phyloP scores from a whole-genome alignment of 1,284 basidiomycete species.

The Grifola frondosa region DNA sequence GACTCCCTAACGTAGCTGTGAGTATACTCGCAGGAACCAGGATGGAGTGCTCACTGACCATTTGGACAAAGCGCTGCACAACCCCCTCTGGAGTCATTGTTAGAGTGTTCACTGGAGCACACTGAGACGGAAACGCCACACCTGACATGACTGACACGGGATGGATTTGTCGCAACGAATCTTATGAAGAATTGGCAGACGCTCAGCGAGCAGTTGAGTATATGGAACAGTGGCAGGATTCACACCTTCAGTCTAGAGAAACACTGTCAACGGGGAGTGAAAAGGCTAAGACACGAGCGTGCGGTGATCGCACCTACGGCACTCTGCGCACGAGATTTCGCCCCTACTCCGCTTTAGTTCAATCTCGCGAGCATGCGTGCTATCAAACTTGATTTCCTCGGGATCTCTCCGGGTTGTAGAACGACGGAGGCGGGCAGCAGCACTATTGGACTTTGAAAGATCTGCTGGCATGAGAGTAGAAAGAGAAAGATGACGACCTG shows the following conservation, averaged over 20 bases:
- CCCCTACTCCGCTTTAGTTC: constrained; percentile 69
- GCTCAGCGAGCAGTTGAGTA: constrained; percentile 1
- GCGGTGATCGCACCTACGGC: constrained; percentile 56
- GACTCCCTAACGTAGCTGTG: constrained; percentile 26
- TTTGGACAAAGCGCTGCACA: constrained; percentile 73
- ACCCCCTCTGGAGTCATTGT: constrained; percentile 41
- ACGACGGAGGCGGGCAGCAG: constrained; percentile 25
- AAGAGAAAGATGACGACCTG: constrained; percentile 8
- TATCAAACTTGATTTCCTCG: constrained; percentile 31
- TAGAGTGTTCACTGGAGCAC: constrained; percentile 1
- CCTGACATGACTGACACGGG: constrained; percentile 69
- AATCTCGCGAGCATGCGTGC: constrained; percentile 39
- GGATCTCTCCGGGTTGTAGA: constrained; percentile 26
- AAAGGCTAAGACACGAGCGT: constrained; percentile 12
- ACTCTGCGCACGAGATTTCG: constrained; percentile 72
- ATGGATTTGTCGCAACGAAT: constrained; percentile 76
- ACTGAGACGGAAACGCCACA: constrained; percentile 25
- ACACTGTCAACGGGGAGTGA: constrained; percentile 13
- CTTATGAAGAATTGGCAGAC: constrained; percentile 34
- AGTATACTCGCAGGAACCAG: neutral
- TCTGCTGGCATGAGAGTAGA: constrained; percentile 33
- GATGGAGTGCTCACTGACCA: constrained; percentile 38
- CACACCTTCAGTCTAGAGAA: constrained; percentile 27
- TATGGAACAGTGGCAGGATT: neutral
- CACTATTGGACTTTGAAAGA: constrained; percentile 27